Conservation (phyloP, 2,329 filamentous ascomycete species). For the Chrysosporium queenslandicum region DNA sequence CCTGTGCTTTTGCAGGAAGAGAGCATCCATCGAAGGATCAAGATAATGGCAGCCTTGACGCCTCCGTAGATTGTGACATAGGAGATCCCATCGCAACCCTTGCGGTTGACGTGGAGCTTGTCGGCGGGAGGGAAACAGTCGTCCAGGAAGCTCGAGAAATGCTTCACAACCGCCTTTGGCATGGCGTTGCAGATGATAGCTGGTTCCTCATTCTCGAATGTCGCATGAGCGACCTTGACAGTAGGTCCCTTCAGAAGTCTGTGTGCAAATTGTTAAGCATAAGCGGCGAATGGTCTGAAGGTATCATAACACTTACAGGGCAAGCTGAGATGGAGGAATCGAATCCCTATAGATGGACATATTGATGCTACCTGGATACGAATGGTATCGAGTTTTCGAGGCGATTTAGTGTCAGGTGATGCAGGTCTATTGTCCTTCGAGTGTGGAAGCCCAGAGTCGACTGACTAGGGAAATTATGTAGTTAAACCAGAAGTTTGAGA, state of each 20-base stretch:
- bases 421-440: background rate
- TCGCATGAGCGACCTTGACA: constrained; percentile 13
- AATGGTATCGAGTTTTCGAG: no score
- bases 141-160: constrained; percentile 14
- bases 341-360: background rate
- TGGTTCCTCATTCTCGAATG: constrained; percentile 5
- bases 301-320: background rate
- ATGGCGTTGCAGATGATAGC: constrained; percentile 10
- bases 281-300: background rate
- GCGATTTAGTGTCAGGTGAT: background rate
- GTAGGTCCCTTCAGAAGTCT: constrained; percentile 13
- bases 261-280: background rate
- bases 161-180: constrained; percentile 11
- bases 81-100: constrained; percentile 14
- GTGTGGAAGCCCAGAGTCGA: background rate
- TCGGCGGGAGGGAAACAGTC: constrained; percentile 14
- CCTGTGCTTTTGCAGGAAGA: constrained; percentile 6
- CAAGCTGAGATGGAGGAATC: background rate
- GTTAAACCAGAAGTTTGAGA: background rate
- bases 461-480: background rate
- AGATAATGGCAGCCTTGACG: constrained; percentile 7
- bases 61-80: constrained; percentile 15
- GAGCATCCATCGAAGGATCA: constrained; percentile 17
- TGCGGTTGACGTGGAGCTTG: constrained; percentile 9
- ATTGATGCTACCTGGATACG: no score